Evolutionary conservation across 768 basidiomycete genomes (phyloP).

Genomic region (Boletus vinaceobasis): DNA sequence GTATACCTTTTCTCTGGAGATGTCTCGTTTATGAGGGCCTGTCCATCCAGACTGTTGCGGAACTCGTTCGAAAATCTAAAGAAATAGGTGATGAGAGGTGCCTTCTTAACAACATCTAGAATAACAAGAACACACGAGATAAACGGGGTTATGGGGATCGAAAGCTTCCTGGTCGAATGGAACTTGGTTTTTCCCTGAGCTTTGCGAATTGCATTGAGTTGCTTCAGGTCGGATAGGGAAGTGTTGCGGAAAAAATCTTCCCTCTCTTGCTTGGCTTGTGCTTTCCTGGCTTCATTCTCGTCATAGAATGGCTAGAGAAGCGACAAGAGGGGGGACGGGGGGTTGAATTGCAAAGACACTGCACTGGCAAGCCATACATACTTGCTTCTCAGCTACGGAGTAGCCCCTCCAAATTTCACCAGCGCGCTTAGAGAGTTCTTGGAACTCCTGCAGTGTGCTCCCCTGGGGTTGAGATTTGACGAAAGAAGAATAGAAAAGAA

Average conservation of each 20-base stretch:
- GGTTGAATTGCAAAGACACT: neutral
- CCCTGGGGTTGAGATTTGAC: neutral
- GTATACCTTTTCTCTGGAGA: neutral
- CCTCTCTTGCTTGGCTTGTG: conserved; percentile 17
- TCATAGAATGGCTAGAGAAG: conserved; percentile 28
- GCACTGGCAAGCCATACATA: conserved; percentile 8
- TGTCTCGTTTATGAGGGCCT: conserved; percentile 9
- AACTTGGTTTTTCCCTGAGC: conserved; percentile 23
- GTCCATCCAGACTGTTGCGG: conserved; percentile 14
- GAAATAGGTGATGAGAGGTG: neutral
- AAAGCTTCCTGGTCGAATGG: neutral
- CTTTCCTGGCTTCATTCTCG: conserved; percentile 12
- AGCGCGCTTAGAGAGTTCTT: conserved; percentile 18
- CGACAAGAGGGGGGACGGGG: neutral
- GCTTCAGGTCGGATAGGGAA: conserved; percentile 18
- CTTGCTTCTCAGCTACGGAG: conserved; percentile 36
- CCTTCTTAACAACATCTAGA: neutral
- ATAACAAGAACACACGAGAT: conserved; percentile 21
- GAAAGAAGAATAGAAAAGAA: conserved; percentile 23
- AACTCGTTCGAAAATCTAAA: conserved; percentile 23
- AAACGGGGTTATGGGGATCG: conserved; percentile 14
- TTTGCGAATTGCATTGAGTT: conserved; percentile 34
- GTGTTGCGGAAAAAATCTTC: conserved; percentile 28
- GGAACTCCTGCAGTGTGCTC: neutral
- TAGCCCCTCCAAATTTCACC: conserved; percentile 30